Evolutionary conservation across 495 filamentous ascomycete species (phyloP), one percentile per base, ranked within the genome.

Genomic region (Podospora conica): DNA sequence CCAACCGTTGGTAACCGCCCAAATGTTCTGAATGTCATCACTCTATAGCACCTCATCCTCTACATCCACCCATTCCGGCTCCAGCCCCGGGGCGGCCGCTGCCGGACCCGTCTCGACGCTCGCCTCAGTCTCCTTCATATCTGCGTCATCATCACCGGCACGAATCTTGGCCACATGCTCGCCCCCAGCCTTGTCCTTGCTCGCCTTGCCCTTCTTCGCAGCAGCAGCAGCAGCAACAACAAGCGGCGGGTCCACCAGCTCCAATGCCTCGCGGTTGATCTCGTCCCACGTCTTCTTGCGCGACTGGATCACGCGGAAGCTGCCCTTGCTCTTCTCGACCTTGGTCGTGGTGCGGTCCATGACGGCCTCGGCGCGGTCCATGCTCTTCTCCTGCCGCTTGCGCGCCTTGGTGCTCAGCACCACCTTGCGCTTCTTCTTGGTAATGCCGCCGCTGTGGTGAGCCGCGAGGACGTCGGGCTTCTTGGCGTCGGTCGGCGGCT

Each of bases 301-400:
- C 28, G 78, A 73, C 61, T 85, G 80, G n/a, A 92, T 83, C n/a
- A 70, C 80, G 70, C 84, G 87, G 27, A 81, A 85, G 61, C 82
- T 83, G 20, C 71, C 81, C 68, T 85, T 79, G 76, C 89, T 93
- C 71, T 86, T 86, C 62, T 85, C 79, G 55, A 90, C 79, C 74
- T 93, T 96, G 61, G 79, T 82, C 72, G 88, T 86, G 61, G 86
- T 81, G 71, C 87, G 87, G 70, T 92, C 90, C 74, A 87, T 78
- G 69, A 89, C 78, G 8, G 82, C 82, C 69, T 90, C 90, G 33
- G 91, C 92, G 65, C 86, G 83, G 71, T 93, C 90, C 69, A 92
- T 80, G 25, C 79, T 87, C 77, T 88, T 90, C 71, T 91, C 85
- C 29, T 90, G 84, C 57, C 92, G 80, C 71, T 83, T 74, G 10